Percentiles rank a stretch among this genome's conserved stretches.
These are phyloP conservation scores for Simplicillium sp. DNA, from an alignment of 2,329 filamentous ascomycete genomes.

Conservation along the genomic window DNA sequence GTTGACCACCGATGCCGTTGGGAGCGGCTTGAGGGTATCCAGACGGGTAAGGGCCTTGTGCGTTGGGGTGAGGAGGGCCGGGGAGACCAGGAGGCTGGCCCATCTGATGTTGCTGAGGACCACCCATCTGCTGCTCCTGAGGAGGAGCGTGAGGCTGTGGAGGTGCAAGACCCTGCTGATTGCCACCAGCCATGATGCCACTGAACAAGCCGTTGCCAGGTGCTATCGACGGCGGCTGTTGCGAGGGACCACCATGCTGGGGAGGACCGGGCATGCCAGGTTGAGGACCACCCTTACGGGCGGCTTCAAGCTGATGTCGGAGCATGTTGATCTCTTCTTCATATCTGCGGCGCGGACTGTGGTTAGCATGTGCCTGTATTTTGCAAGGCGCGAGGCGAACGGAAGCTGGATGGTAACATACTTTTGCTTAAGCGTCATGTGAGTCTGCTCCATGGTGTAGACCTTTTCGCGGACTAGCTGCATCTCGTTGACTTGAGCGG, in stretches of 20 bases:
- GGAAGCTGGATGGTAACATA: slow-evolving; percentile 34
- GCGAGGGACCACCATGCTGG: slow-evolving; percentile 69
- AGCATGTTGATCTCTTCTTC: slow-evolving; percentile 83
- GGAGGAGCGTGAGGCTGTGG: slow-evolving; percentile 62
- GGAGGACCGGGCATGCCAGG: slow-evolving; percentile 56
- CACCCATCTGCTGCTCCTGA: slow-evolving; percentile 50
- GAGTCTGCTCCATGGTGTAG: slow-evolving; percentile 83
- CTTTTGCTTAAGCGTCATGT: slow-evolving; percentile 86
- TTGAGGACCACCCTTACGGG: slow-evolving; percentile 53
- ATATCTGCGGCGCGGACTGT: slow-evolving; percentile 54
- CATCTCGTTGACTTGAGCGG: slow-evolving; percentile 87
- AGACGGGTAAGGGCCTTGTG: slow-evolving; percentile 66
- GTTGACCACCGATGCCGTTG: slow-evolving; percentile 71
- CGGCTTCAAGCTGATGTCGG: slow-evolving; percentile 75
- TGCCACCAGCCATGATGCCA: slow-evolving; percentile 86
- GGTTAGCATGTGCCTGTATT: slow-evolving; percentile 6
- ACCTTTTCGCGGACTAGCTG: slow-evolving; percentile 90
- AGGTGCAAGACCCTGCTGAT: slow-evolving; percentile 75
- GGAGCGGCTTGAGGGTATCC: slow-evolving; percentile 51
- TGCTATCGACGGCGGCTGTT: slow-evolving; percentile 80
- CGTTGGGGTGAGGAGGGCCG: slow-evolving; percentile 48
- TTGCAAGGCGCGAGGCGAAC: background rate
- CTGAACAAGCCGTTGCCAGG: slow-evolving; percentile 90
- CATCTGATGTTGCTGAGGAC: slow-evolving; percentile 38
- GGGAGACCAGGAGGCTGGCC: slow-evolving; percentile 63